Base-by-base conservation (phyloP, 2,329 filamentous ascomycete species). In the Arachnopeziza araneosa region DNA sequence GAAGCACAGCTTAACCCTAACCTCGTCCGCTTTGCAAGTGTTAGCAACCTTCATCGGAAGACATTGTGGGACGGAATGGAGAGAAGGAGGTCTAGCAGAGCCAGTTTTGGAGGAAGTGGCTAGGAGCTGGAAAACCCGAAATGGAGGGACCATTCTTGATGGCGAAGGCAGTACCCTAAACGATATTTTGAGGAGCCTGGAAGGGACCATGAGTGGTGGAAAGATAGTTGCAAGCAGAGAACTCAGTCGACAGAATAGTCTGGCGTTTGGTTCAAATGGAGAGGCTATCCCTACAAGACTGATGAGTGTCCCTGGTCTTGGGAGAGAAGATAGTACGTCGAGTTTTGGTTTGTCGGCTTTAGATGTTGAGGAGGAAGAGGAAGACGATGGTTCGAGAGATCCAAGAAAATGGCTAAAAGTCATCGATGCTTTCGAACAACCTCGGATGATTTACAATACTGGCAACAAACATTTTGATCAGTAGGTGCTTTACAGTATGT, bases 21-120 rank as follows among this genome's bases (percentile, higher is more conserved):
- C 90, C 8, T 95, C 93, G 0, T 86, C 92, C 0, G 91, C 95
- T 0, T 79, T 99, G 5, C 87, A 93, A 73, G 85, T 90, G 53
- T 81, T 99, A 32, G 93, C 95, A 22, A 82, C 84, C 1, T 99
- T 99, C 73, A 89, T 99, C 57, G 96, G 95, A 12, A 88, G 90
- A 67, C 89, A 96, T 74, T 99, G 95, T 73, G 95, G 95, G 36
- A 93, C 93, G 60, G 91, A 87, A 86, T 99, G 95, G 95, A 85
- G 93, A 69, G 93, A 98, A 77, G 92, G 96, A 73, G 93, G 96
- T 0, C 79, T 97, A 32, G 95, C 93, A 2, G 96, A 99, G 74
- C 88, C 88, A 66, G 91, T 97, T 14, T 77, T 99, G 44, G 95
- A 99, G 69, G 95, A 98, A 74, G 85, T 93, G 8, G 93, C 95